Evolutionary conservation across 768 basidiomycete species (phyloP).

Genomic region (Thelephora aurantiotincta): DNA sequence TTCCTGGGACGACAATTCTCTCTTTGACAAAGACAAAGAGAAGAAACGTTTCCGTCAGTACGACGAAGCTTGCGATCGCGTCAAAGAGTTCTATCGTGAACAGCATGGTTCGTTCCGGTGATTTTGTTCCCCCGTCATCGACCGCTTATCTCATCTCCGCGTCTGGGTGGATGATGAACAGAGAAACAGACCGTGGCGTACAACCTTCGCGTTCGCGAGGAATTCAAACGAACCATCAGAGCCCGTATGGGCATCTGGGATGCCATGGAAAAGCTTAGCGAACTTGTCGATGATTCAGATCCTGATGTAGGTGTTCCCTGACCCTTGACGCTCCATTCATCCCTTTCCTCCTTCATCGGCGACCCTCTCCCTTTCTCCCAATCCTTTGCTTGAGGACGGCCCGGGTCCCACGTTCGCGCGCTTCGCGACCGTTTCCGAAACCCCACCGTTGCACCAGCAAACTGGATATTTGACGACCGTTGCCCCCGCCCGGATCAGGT

Average conservation of each 20-base stretch:
- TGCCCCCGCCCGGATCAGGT: not conserved
- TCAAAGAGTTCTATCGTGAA: conserved; percentile 65
- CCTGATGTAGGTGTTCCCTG: conserved; percentile 45
- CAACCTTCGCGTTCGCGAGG: conserved; percentile 65
- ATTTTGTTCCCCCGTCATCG: not conserved
- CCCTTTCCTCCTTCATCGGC: not conserved
- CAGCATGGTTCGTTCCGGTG: conserved; percentile 42
- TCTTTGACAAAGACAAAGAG: conserved; percentile 49
- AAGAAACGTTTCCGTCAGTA: conserved; percentile 61
- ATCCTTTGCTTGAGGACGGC: not conserved
- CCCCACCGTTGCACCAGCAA: not conserved
- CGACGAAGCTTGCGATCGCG: conserved; percentile 61
- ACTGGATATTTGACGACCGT: not conserved
- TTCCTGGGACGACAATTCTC: conserved; percentile 36
- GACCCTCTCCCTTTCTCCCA: not conserved
- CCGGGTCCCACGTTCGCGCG: not conserved
- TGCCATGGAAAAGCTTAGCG: conserved; percentile 78
- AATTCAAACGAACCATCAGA: conserved; percentile 52
- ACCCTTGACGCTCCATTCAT: not conserved
- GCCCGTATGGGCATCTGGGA: conserved; percentile 77
- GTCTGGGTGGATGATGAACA: conserved; percentile 15
- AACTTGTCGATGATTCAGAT: conserved; percentile 81
- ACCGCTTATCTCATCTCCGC: not conserved
- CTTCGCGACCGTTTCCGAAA: not conserved
- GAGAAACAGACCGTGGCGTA: conserved; percentile 82